Evolutionary conservation across 2,329 filamentous ascomycete species (phyloP).

Genomic region (Triangularia setosa): DNA sequence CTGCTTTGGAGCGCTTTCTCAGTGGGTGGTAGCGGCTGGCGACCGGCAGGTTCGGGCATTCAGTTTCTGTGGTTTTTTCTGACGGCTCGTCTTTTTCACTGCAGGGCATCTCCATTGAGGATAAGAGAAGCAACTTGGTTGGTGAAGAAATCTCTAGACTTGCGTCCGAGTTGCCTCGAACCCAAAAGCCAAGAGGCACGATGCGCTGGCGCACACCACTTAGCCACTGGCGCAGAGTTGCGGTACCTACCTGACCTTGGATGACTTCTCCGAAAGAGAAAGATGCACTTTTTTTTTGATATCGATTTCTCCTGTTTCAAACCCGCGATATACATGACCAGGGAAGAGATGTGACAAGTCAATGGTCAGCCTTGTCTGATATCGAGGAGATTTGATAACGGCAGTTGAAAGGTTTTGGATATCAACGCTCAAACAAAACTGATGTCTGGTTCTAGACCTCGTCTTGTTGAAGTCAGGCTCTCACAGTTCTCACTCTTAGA

Average conservation of each 20-base stretch:
- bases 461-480: not conserved
- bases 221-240: constrained; percentile 2
- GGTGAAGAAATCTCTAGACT: constrained; percentile 20
- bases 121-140: constrained; percentile 20
- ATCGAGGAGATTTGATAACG: not conserved
- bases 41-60: not conserved
- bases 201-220: constrained; percentile 19
- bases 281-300: not conserved
- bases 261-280: not conserved
- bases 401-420: not conserved
- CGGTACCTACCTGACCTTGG: not conserved
- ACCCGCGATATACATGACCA: no score
- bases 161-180: constrained; percentile 26
- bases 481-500: not conserved
- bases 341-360: not conserved
- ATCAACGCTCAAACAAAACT: no score
- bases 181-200: constrained; percentile 8
- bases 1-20: not conserved
- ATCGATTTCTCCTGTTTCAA: not conserved
- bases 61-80: not conserved
- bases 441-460: no score
- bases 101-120: constrained; percentile 18
- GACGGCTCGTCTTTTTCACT: constrained; percentile 12
- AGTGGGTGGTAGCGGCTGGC: constrained; percentile 11
- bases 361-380: not conserved